Conservation (phyloP, 305 asterid species). For the Lippia alba region DNA sequence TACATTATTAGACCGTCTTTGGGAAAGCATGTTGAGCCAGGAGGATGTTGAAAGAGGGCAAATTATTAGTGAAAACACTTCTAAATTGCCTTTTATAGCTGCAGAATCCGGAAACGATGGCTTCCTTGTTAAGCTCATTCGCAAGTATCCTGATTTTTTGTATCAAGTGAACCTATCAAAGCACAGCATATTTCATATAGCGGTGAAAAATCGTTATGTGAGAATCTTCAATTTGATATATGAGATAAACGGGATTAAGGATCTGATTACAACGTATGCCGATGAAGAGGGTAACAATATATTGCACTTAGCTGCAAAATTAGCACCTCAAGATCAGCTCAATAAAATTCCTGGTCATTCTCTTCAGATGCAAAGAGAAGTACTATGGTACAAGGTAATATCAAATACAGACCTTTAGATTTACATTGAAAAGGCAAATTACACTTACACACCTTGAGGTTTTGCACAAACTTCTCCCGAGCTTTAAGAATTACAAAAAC, state of each 20-base stretch:
- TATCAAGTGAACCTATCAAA: slow-evolving; percentile 17
- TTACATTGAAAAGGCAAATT: too few relatives aligned
- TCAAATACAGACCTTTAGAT: too few relatives aligned
- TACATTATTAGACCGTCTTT: slow-evolving; percentile 19
- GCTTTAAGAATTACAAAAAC: too few relatives aligned
- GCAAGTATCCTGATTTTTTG: slow-evolving; percentile 32
- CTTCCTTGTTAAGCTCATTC: slow-evolving; percentile 36
- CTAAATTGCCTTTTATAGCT: slow-evolving; percentile 24
- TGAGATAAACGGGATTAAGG: slow-evolving; percentile 31
- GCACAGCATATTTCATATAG: slow-evolving; percentile 42
- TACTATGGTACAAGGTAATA: slow-evolving; percentile 41
- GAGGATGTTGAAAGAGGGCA: not conserved
- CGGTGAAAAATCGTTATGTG: slow-evolving; percentile 34
- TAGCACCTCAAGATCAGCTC: slow-evolving; percentile 31
- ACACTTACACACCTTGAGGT: too few relatives aligned
- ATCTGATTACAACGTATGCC: slow-evolving; percentile 11
- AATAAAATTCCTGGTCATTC: slow-evolving; percentile 40
- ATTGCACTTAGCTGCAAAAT: slow-evolving; percentile 38
- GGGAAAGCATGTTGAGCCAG: not conserved
- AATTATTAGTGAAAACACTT: not conserved
- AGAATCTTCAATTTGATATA: slow-evolving; percentile 33
- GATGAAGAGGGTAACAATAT: slow-evolving; percentile 34
- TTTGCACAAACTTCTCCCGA: too few relatives aligned
- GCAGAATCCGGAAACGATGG: too few relatives aligned
- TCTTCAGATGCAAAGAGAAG: slow-evolving; percentile 44